phyloP scores from a whole-genome alignment of 805 yeast species.

The Metschnikowia noctiluminum region DNA sequence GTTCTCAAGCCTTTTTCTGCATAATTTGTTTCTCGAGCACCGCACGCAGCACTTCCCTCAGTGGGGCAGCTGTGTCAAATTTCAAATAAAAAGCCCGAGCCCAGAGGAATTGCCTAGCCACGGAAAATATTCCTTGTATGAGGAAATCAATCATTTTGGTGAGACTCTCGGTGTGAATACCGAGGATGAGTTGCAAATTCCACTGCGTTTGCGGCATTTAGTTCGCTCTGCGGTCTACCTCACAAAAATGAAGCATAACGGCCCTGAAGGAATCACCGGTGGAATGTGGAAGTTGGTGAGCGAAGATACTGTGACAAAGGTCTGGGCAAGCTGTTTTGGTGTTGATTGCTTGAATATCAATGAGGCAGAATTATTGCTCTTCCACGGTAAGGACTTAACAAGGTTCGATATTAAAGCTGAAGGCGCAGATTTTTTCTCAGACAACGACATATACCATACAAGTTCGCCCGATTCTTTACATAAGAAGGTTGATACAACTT shows the following conservation, averaged over 20 bases:
- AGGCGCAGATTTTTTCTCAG: slow-evolving; percentile 22
- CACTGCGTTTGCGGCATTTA: slow-evolving; percentile 50
- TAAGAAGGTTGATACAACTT: slow-evolving; percentile 15
- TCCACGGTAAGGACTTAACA: slow-evolving; percentile 35
- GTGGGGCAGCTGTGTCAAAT: slow-evolving; percentile 49
- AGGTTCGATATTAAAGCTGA: slow-evolving; percentile 24
- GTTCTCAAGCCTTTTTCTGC: slow-evolving; percentile 6
- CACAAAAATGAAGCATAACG: slow-evolving; percentile 37
- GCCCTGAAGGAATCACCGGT: slow-evolving; percentile 18
- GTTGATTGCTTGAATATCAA: slow-evolving; percentile 49
- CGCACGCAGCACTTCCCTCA: slow-evolving; percentile 45
- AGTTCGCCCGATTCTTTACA: slow-evolving; percentile 11
- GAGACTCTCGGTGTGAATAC: background rate
- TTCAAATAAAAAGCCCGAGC: slow-evolving; percentile 35
- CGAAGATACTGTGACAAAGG: slow-evolving; percentile 53
- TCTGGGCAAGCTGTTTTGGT: slow-evolving; percentile 55
- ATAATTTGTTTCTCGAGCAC: slow-evolving; percentile 34
- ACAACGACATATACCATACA: slow-evolving; percentile 11
- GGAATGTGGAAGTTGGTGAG: slow-evolving; percentile 56
- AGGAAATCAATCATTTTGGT: slow-evolving; percentile 10
- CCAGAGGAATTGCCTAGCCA: slow-evolving; percentile 49
- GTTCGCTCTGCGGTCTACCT: slow-evolving; percentile 59
- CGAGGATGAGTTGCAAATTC: slow-evolving; percentile 41
- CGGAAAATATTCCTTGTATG: slow-evolving; percentile 9
- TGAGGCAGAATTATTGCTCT: slow-evolving; percentile 46